Evolutionary conservation across 2,329 filamentous ascomycete species (phyloP).

Genomic region (Neonectria neomacrospora): DNA sequence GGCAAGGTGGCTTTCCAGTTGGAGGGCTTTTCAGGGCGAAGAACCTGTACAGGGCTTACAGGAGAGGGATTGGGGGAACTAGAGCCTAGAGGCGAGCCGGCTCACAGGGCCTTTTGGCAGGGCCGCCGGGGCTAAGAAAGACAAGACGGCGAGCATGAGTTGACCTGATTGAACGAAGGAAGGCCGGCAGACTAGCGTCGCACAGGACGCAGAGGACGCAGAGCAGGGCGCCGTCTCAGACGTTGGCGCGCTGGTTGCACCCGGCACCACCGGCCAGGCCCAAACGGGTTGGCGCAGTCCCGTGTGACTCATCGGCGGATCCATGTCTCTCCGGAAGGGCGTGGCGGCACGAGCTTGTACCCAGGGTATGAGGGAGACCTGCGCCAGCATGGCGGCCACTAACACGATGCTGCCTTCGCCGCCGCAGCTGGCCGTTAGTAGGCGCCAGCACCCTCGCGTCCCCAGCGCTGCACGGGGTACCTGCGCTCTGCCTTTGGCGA

Average conservation of each 20-base stretch:
- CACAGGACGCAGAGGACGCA: conserved; percentile 11
- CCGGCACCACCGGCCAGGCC: conserved; percentile 44
- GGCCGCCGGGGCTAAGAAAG: conserved; percentile 5
- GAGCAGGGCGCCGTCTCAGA: conserved; percentile 38
- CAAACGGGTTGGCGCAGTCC: conserved; percentile 44
- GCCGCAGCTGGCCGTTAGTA: conserved; percentile 27
- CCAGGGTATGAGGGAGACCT: conserved; percentile 29
- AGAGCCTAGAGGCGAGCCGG: conserved; percentile 1
- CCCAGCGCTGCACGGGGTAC: conserved; percentile 30
- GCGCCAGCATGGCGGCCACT: conserved; percentile 15
- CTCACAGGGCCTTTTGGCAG: conserved; percentile 16
- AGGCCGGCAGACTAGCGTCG: not conserved
- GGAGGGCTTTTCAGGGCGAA: not conserved
- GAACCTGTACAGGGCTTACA: not conserved
- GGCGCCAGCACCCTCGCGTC: conserved; percentile 35
- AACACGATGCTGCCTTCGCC: conserved; percentile 9
- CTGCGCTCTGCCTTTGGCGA: not conserved
- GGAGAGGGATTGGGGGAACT: conserved; percentile 5
- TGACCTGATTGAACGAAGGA: not conserved
- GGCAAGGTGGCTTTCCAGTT: conserved; percentile 27
- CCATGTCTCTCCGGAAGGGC: conserved; percentile 45
- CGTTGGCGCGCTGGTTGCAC: conserved; percentile 34
- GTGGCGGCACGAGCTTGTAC: conserved; percentile 10
- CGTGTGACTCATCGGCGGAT: conserved; percentile 51
- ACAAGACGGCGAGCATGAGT: not conserved